Conservation (phyloP, 768 basidiomycete genomes). For the Suillus fuscotomentosus region DNA sequence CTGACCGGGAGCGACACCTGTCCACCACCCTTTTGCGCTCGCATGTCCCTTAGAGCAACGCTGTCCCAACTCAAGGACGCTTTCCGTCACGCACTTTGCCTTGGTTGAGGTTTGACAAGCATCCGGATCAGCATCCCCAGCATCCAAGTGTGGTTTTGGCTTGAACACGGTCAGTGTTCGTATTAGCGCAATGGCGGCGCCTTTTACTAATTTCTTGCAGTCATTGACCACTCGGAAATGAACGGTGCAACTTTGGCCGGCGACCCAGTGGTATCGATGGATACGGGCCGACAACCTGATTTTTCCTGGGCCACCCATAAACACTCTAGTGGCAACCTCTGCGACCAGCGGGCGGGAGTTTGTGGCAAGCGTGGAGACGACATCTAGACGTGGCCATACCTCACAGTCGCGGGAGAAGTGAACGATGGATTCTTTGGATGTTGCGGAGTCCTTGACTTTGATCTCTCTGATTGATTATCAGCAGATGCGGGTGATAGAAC, state of each 20-base stretch:
- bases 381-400: constrained; percentile 75
- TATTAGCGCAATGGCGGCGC: constrained; percentile 58
- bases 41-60: constrained; percentile 64
- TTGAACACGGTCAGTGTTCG: constrained; percentile 68
- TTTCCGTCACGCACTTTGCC: constrained; percentile 63
- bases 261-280: constrained; percentile 75
- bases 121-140: constrained; percentile 43
- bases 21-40: constrained; percentile 89
- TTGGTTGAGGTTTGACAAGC: constrained; percentile 62
- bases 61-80: constrained; percentile 64
- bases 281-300: constrained; percentile 65
- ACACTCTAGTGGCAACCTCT: constrained; percentile 50
- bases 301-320: constrained; percentile 63
- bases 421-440: constrained; percentile 67
- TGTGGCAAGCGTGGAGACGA: constrained; percentile 57
- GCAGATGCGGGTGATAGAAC: neutral
- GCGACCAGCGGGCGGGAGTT: constrained; percentile 59
- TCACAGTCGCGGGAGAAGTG: constrained; percentile 88
- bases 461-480: constrained; percentile 49
- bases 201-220: constrained; percentile 66
- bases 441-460: constrained; percentile 67
- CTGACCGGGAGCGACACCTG: constrained; percentile 67
- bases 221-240: constrained; percentile 65
- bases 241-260: constrained; percentile 76
- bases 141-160: constrained; percentile 42